Conservation (phyloP, 192 early-diverging fungal genomes). For the Geosiphon pyriformis region DNA sequence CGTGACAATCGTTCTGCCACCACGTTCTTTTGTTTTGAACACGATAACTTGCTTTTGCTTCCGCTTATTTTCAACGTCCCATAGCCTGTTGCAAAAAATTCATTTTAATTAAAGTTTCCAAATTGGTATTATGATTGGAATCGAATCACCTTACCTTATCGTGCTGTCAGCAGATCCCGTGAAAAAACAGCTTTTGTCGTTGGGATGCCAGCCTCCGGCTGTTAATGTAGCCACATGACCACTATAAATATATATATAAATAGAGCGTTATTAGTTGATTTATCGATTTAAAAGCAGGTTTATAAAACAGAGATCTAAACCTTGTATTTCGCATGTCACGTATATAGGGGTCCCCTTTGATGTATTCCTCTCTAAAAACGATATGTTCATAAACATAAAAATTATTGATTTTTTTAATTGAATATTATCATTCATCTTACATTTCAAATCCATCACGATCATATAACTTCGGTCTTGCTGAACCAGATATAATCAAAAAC, state of each 20-base stretch:
- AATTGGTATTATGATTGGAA: slow-evolving; percentile 1
- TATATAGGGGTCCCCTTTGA: slow-evolving; percentile 93
- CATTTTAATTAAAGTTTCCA: slow-evolving; percentile 6
- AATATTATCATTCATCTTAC: no score
- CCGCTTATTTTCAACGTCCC: slow-evolving; percentile 71
- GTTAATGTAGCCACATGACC: slow-evolving; percentile 85
- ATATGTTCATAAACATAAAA: no score
- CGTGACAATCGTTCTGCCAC: slow-evolving; percentile 65
- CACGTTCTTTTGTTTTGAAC: slow-evolving; percentile 64
- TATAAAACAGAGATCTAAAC: slow-evolving; percentile 16
- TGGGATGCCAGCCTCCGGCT: slow-evolving; percentile 74
- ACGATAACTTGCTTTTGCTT: slow-evolving; percentile 75
- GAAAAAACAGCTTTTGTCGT: slow-evolving; percentile 56
- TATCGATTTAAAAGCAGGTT: neutral
- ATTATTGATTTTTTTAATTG: no score
- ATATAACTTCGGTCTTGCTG: slow-evolving; percentile 68
- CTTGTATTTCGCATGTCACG: slow-evolving; percentile 77
- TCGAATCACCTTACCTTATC: slow-evolving; percentile 39
- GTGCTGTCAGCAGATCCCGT: slow-evolving; percentile 81
- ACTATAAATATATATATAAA: slow-evolving; percentile 27
- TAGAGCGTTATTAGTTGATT: neutral
- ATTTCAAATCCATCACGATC: slow-evolving; percentile 72
- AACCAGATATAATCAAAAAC: slow-evolving; percentile 75
- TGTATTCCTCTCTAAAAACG: slow-evolving; percentile 54
- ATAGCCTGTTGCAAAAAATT: slow-evolving; percentile 46